These are phyloP conservation scores for Trifolium repens DNA, from an alignment of 306 rosid species.

Conservation along the genomic window DNA sequence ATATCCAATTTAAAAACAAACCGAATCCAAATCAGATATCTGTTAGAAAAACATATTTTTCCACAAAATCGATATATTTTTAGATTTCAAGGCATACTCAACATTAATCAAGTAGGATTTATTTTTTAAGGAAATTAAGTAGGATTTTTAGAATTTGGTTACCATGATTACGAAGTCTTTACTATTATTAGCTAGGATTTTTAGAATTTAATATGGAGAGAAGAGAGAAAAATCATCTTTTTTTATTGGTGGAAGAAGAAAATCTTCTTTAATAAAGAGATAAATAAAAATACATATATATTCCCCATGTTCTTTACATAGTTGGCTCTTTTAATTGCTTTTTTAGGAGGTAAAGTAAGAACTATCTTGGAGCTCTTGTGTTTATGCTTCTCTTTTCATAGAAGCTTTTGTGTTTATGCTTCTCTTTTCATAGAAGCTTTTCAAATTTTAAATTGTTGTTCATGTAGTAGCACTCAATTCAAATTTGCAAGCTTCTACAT, in stretches of 20 bases:
- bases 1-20: too few species aligned
- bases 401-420: background rate
- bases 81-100: too few species aligned
- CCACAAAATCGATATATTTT: too few species aligned
- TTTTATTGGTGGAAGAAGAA: constrained; percentile 17
- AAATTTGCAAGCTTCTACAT: background rate
- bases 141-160: constrained; percentile 8
- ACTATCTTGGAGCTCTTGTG: constrained; percentile 37
- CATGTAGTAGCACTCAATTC: background rate
- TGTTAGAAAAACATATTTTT: too few species aligned
- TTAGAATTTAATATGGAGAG: constrained; percentile 42
- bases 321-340: constrained; percentile 53
- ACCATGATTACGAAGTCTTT: too few species aligned
- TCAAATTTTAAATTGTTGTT: too few species aligned
- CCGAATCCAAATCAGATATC: too few species aligned
- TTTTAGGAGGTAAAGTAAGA: constrained; percentile 57
- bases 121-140: too few species aligned
- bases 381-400: background rate
- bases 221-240: too few species aligned
- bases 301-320: constrained; percentile 45
- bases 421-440: background rate
- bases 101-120: too few species aligned
- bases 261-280: constrained; percentile 70
- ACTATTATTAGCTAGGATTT: too few species aligned
- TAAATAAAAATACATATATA: constrained; percentile 32